Base-by-base conservation (phyloP, 192 early-diverging fungal species). In the Borealophlyctis nickersoniae region DNA sequence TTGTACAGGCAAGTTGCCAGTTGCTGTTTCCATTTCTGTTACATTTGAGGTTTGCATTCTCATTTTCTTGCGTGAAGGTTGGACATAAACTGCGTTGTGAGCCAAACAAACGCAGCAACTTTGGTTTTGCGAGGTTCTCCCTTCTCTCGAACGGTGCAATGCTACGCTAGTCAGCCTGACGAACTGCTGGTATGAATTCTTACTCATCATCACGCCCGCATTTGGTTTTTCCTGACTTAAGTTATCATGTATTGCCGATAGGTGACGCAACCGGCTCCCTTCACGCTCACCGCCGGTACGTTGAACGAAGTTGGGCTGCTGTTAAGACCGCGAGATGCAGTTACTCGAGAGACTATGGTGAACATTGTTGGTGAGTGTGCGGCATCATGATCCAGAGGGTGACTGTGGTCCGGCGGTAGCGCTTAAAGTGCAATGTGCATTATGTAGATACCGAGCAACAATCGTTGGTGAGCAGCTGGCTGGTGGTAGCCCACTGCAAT, bases 331-430 rank as follows among this genome's bases (percentile, higher is more conserved):
- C 48, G 52, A 22, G 31, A 39, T 7, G 49, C 51, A 7, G 39
- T 19, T 5, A 58, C 49, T n/a, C 28, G 52, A 33, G 56, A 57
- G 14, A 34, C 60, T 7, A 45, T 78, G 14, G 16, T 78, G 32
- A 83, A 81, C 52, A 50, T 83, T 50, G 69, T 78, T 60, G 81
- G 78, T 83, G 66, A 52, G 59, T 53, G 33, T 7, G 39, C 39
- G 3, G 7, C n/a, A n/a, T n/a, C n/a, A n/a, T n/a, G n/a, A n/a
- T n/a, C n/a, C n/a, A n/a, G n/a, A n/a, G n/a, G n/a, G n/a, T n/a
- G n/a, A n/a, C n/a, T n/a, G n/a, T n/a, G n/a, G n/a, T n/a, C n/a
- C n/a, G n/a, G n/a, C n/a, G n/a, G n/a, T n/a, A n/a, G n/a, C n/a
- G n/a, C n/a, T n/a, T n/a, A n/a, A n/a, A n/a, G n/a, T n/a, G n/a